Base-by-base conservation (phyloP, 148 eudicot genomes). In the Camellia sinensis region DNA sequence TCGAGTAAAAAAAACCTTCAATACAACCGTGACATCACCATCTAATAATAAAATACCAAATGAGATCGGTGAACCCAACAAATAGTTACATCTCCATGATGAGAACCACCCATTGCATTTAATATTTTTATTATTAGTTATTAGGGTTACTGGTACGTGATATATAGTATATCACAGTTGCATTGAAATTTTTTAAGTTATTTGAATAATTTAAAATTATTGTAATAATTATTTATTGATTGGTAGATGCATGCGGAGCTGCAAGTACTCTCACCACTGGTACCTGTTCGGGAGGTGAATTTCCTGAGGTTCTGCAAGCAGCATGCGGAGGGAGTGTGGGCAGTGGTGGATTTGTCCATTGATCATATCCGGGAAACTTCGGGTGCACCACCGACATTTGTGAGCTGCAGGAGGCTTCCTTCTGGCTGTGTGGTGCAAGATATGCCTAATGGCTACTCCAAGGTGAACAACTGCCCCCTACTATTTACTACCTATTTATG, bases 231-330 rank as follows among this genome's bases (percentile, higher is more conserved):
- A 29, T 29, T 29, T 2, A 46, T 60, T 29, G 52, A 78, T 70
- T 80, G 18, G 44, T 52, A 95, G 98, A 95, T 95, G 98, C 94
- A 93, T 68, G 97, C 97, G 3, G 98, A 92, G 85, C 90, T 93
- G 0, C 98, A 93, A 89, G 97, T 93, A 7, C 88, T 95, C 73
- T 95, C 98, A 7, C 98, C 98, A 29, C 83, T 95, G 83, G 98
- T 95, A 5, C 98, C 98, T 4, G 92, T 93, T 75, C 86, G 98
- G 0, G 91, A 89, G 82, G 97, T 95, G 64, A 87, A 90, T 83
- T 93, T 95, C 82, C 93, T 95, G 21, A 91, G 98, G 14, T 95
- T 93, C 85, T 95, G 98, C 90, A 95, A 95, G 89, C 98, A 93
- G 68, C 97, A 92, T 59, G 91, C 97, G 0, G 98, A 95, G 77